A percentile compares a stretch with the other conserved stretches of the same genome.
Evolutionary conservation across 345 rosid species (phyloP).

Genomic region (Erucastrum elatum): DNA sequence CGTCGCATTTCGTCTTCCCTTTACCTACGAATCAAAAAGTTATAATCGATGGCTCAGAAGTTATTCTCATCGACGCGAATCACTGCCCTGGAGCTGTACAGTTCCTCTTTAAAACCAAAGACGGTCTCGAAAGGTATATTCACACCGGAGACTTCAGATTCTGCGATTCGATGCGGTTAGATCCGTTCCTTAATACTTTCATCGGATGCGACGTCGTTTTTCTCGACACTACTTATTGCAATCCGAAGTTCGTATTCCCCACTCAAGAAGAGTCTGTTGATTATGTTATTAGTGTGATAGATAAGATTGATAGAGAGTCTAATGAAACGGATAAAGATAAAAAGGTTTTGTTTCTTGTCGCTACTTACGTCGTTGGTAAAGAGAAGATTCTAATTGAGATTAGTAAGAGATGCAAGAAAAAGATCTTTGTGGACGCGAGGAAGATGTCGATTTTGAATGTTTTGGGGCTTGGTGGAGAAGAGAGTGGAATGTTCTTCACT

Average conservation of each 20-base stretch:
- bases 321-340: slow-evolving; percentile 32
- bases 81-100: slow-evolving; percentile 94
- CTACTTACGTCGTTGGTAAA: slow-evolving; percentile 87
- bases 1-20: slow-evolving; percentile 51
- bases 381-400: slow-evolving; percentile 80
- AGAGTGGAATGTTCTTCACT: slow-evolving; percentile 61
- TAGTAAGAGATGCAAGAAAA: slow-evolving; percentile 56
- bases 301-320: slow-evolving; percentile 48
- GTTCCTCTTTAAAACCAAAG: slow-evolving; percentile 65
- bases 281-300: slow-evolving; percentile 61
- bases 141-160: slow-evolving; percentile 89
- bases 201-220: slow-evolving; percentile 75
- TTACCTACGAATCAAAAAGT: slow-evolving; percentile 47
- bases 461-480: slow-evolving; percentile 56
- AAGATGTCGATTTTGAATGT: slow-evolving; percentile 65
- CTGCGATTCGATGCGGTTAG: slow-evolving; percentile 54
- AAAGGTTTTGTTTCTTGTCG: slow-evolving; percentile 76
- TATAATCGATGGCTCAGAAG: slow-evolving; percentile 64
- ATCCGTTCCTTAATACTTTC: slow-evolving; percentile 46
- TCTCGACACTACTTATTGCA: slow-evolving; percentile 83
- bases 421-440: slow-evolving; percentile 63
- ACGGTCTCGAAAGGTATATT: slow-evolving; percentile 52
- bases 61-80: slow-evolving; percentile 69
- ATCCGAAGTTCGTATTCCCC: slow-evolving; percentile 76
- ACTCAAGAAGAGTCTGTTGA: slow-evolving; percentile 72